Evolutionary conservation across 2,329 filamentous ascomycete genomes (phyloP), one percentile per base, ranked within the genome.

Genomic region (Fusarium oxysporum): DNA sequence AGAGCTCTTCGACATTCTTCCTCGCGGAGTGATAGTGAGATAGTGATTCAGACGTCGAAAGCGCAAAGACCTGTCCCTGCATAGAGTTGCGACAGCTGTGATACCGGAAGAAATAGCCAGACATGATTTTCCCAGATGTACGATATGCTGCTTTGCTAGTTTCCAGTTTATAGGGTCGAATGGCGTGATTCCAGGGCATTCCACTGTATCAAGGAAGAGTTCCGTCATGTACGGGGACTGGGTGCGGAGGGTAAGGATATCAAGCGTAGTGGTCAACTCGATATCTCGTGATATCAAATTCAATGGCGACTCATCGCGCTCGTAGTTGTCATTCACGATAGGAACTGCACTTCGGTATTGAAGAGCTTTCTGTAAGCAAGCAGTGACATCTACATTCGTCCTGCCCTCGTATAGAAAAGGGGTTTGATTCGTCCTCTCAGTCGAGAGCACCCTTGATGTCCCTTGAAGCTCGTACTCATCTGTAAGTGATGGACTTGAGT

Each of bases 361-460:
- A 10, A 59, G 56, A 6, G 56, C 56, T 14, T 59, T 59, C 3
- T 50, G 23, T 2, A 59, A 25, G 2, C 56, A 59, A 2, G 56
- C 56, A 4, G 44, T 59, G 5, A 59, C 44, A 8, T 59, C 44
- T 3, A 59, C n/a, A 32, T 59, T 59, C 2, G 56, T 53, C 13
- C 44, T 53, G 12, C 56, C 56, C 4, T 59, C 44, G 25, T 53
- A 53, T 0, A 59, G 1, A 3, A 53, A 59, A 0, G 44, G 44
- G 5, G 56, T 59, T 32, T 59, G 56, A 0, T 40, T 59, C 8
- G 33, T 7, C 17, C 33, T 37, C n/a, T 40, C 44, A 6, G 12
- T 19, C 0, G n/a, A n/a, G 17, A 28, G 21, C n/a, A 32, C 56
- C 4, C 1, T 40, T 3, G 28, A 17, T 1, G 56, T 0, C 2